Evolutionary conservation across 2,329 filamentous ascomycete species (phyloP).

Genomic region (Lecanicillium sp.): DNA sequence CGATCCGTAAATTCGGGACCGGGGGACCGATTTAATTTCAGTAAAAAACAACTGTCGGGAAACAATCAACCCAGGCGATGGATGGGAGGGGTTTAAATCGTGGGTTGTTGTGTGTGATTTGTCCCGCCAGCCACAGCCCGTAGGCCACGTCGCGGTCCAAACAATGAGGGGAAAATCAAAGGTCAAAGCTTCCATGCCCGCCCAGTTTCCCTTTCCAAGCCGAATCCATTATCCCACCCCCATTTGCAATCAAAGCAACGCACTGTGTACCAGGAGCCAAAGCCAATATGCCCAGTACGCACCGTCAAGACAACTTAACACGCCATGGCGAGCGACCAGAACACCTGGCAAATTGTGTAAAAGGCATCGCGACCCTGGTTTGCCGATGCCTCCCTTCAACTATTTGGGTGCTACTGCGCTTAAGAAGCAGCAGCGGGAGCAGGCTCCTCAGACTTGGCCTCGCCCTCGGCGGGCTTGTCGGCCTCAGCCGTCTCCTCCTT

Average conservation of each 20-base stretch:
- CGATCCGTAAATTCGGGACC: constrained; percentile 7
- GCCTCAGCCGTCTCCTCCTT: constrained; percentile 54
- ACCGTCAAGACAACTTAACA: constrained; percentile 27
- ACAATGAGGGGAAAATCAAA: constrained; percentile 16
- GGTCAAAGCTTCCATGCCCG: constrained; percentile 24
- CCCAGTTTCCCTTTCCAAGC: constrained; percentile 29
- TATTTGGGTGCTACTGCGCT: constrained; percentile 13
- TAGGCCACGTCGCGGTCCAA: not conserved
- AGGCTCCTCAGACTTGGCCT: constrained; percentile 36
- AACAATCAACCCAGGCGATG: constrained; percentile 1
- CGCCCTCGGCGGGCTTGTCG: constrained; percentile 27
- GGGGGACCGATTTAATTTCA: constrained; percentile 5
- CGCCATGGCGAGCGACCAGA: constrained; percentile 5
- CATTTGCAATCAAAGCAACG: constrained; percentile 25
- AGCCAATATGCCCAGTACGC: constrained; percentile 2
- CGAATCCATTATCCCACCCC: constrained; percentile 28
- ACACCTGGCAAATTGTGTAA: too few relatives aligned
- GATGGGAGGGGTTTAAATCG: too few relatives aligned
- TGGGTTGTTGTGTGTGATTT: too few relatives aligned
- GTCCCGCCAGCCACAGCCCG: too few relatives aligned
- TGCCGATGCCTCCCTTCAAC: too few relatives aligned
- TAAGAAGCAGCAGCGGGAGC: constrained; percentile 44
- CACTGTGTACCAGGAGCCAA: constrained; percentile 21
- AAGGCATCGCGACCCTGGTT: constrained; percentile 19
- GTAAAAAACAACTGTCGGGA: constrained; percentile 7